A percentile compares a stretch with the other conserved stretches of the same genome.
Conservation (phyloP, 352 stramenopile species). For the Phytopythium mirpurense region DNA sequence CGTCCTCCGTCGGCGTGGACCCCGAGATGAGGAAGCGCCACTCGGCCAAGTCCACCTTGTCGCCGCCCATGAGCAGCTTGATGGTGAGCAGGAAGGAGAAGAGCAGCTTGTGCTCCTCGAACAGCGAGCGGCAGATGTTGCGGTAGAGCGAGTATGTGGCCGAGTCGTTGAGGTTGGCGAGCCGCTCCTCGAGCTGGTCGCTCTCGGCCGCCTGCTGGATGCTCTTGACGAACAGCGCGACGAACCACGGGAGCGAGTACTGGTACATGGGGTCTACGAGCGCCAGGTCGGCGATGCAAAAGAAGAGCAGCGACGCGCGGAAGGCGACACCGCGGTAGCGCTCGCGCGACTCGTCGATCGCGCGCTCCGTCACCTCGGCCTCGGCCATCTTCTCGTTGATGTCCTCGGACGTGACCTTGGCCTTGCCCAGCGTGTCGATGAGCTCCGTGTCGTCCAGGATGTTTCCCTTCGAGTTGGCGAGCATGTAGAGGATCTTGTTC, state of each 20-base stretch:
- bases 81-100: slow-evolving; percentile 91
- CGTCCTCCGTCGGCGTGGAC: slow-evolving; percentile 30
- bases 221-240: slow-evolving; percentile 86
- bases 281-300: slow-evolving; percentile 87
- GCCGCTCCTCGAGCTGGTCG: slow-evolving; percentile 59
- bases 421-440: slow-evolving; percentile 89
- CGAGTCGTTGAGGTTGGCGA: slow-evolving; percentile 89
- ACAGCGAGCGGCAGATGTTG: slow-evolving; percentile 91
- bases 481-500: slow-evolving; percentile 92
- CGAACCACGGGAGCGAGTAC: slow-evolving; percentile 93
- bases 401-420: slow-evolving; percentile 90
- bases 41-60: slow-evolving; percentile 84
- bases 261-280: slow-evolving; percentile 90
- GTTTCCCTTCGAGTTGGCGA: slow-evolving; percentile 91
- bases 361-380: slow-evolving; percentile 88
- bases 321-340: slow-evolving; percentile 88
- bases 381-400: slow-evolving; percentile 93
- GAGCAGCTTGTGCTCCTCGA: slow-evolving; percentile 93
- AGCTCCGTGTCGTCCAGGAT: slow-evolving; percentile 92
- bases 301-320: slow-evolving; percentile 86
- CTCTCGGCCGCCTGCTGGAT: slow-evolving; percentile 75
- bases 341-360: slow-evolving; percentile 89
- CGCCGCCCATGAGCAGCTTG: slow-evolving; percentile 70
- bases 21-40: slow-evolving; percentile 94
- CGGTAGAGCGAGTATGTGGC: slow-evolving; percentile 95